These are phyloP conservation scores for Cadophora luteo-olivacea DNA, from an alignment of 2,329 filamentous ascomycete species.

Conservation along the genomic window DNA sequence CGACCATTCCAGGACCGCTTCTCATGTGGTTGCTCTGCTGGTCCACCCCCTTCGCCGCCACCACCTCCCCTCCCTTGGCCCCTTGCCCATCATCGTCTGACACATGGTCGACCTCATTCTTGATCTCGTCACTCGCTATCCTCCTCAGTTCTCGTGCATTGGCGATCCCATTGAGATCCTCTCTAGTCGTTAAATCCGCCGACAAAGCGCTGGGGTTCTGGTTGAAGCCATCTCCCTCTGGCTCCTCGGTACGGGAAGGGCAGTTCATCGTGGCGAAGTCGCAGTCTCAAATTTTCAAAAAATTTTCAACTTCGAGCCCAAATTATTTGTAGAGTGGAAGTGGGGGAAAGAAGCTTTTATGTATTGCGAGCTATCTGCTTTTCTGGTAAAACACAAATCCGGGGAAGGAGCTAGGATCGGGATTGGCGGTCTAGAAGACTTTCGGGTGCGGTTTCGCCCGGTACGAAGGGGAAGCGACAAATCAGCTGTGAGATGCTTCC, in stretches of 20 bases:
- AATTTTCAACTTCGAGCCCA: not conserved
- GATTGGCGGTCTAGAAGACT: constrained; percentile 16
- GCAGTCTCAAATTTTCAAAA: not conserved
- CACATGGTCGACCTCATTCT: constrained; percentile 36
- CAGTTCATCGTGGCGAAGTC: constrained; percentile 61
- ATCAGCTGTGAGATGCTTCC: constrained; percentile 17
- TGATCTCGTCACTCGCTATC: constrained; percentile 46
- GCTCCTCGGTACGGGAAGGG: constrained; percentile 65
- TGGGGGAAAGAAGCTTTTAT: constrained; percentile 14
- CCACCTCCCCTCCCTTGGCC: constrained; percentile 21
- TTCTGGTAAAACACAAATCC: constrained; percentile 4
- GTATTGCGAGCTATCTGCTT: not conserved
- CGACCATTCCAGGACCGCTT: constrained; percentile 20
- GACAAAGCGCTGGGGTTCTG: constrained; percentile 65
- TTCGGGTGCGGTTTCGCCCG: constrained; percentile 20
- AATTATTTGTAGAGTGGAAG: not conserved
- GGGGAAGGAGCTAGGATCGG: constrained; percentile 6
- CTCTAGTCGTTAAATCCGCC: constrained; percentile 65
- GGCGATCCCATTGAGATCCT: constrained; percentile 66
- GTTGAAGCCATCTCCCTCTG: constrained; percentile 61
- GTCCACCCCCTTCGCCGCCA: constrained; percentile 19
- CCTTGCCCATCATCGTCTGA: constrained; percentile 26
- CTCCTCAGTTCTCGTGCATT: constrained; percentile 61
- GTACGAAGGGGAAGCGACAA: constrained; percentile 1
- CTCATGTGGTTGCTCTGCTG: constrained; percentile 26